Evolutionary conservation across 2,329 filamentous ascomycete genomes (phyloP), one percentile per base, ranked within the genome.

Genomic region (Aspergillus carbonarius): DNA sequence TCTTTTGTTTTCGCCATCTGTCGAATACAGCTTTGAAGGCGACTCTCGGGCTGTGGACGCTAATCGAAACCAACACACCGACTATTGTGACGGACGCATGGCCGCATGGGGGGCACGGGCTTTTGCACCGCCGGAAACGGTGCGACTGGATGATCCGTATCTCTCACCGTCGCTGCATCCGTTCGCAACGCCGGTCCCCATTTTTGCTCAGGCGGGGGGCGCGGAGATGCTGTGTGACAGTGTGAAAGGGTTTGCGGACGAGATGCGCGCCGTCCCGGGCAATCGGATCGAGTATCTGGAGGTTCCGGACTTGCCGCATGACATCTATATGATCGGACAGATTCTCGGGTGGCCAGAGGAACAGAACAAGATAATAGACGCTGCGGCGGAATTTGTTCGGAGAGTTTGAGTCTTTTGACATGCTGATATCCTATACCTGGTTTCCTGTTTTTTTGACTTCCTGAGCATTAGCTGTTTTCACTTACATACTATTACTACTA

Each of bases 91-190:
- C 2, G 62, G 51, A 3, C 25, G 15, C 6, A 58, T 66, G 59
- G 46, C 55, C 20, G 64, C 64, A n/a, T 63, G 64, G 64, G 64
- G 64, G 4, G 55, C 64, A 0, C 6, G 39, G 3, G 60, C 59
- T 15, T 27, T 65, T 48, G 62, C 62, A 5, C 60, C 60, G 25
- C 55, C 62, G 15, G 49, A 58, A 2, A 50, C 42, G 12, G 53
- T 60, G 10, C 53, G 55, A n/a, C 39, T 63, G 12, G 57, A 59
- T 46, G 55, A 60, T 39, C 59, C 62, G 5, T 64, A 66, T 54
- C 10, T 66, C 6, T 63, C 64, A 5, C 57, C 62, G 18, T 39
- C 52, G 20, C 27, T 61, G 47, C 42, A 59, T 56, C 62, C 64
- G 49, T 66, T 66, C 34, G 57, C 60, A 3, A 63, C 63, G 0